Evolutionary conservation across 441 rosid species (phyloP).

Genomic region (Brassica balearica): DNA sequence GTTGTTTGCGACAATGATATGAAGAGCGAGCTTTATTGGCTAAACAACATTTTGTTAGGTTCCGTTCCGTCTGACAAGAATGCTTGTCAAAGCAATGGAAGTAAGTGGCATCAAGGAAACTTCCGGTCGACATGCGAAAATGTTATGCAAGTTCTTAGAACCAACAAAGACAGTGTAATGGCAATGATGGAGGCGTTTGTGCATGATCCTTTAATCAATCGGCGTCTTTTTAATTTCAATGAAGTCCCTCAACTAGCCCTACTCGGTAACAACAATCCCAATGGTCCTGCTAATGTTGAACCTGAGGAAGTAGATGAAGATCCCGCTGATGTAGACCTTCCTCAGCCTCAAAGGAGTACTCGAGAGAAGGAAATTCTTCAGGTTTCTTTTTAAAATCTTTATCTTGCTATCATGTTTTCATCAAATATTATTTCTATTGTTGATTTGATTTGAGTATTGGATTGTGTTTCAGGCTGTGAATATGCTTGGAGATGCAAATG

Average conservation of each 20-base stretch:
- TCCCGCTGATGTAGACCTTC: constrained; percentile 67
- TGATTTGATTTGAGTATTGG: constrained; percentile 14
- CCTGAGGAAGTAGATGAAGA: constrained; percentile 65
- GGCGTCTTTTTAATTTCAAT: constrained; percentile 99
- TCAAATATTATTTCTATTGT: too few relatives aligned
- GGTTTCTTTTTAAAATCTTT: constrained; percentile 60
- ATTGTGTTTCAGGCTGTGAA: constrained; percentile 76
- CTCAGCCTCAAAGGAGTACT: constrained; percentile 94
- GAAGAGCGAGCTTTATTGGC: constrained; percentile 16
- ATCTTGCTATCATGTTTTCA: too few relatives aligned
- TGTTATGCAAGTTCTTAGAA: constrained; percentile 98
- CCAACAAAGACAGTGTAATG: constrained; percentile 95
- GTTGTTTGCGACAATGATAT: constrained; percentile 3
- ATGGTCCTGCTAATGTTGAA: constrained; percentile 65
- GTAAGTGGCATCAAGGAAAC: constrained; percentile 98
- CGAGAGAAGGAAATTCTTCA: constrained; percentile 97
- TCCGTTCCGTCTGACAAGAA: constrained; percentile 99
- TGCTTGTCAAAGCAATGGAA: constrained; percentile 99
- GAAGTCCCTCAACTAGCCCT: constrained; percentile 95
- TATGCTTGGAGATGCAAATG: constrained; percentile 98
- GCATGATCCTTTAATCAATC: constrained; percentile 98
- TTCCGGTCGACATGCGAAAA: constrained; percentile 98
- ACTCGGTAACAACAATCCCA: constrained; percentile 63
- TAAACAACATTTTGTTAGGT: constrained; percentile 55
- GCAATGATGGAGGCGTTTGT: constrained; percentile 99